Evolutionary conservation across 768 basidiomycete species (phyloP).

Genomic region (Podaxis carcinomalis): DNA sequence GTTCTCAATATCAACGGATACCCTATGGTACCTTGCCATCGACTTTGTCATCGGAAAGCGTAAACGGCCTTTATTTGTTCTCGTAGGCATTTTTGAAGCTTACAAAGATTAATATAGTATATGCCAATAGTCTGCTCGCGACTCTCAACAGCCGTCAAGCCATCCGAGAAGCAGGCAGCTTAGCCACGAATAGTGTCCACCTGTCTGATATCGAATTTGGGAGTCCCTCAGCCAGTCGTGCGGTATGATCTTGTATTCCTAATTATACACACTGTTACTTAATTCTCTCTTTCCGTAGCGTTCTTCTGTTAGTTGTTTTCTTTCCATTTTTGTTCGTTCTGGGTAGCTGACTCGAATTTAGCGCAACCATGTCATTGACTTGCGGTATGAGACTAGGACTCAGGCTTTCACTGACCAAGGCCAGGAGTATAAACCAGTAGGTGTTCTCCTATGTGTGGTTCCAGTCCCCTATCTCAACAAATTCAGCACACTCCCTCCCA

Average conservation of each 20-base stretch:
- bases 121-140: conserved; percentile 43
- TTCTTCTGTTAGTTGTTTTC: neutral
- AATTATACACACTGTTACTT: neutral
- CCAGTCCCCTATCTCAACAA: neutral
- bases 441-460: neutral
- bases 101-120: conserved; percentile 25
- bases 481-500: neutral
- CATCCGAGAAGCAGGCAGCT: conserved; percentile 17
- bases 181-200: conserved; percentile 11
- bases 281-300: neutral
- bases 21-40: conserved; percentile 33
- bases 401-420: neutral
- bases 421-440: neutral
- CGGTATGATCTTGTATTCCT: neutral
- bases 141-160: conserved; percentile 34
- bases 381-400: conserved; percentile 1
- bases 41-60: conserved; percentile 46
- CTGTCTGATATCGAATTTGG: conserved; percentile 16
- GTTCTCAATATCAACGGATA: conserved; percentile 27
- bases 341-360: neutral
- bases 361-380: neutral
- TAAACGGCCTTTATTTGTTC: conserved; percentile 16
- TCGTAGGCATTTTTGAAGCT: neutral
- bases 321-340: no score
- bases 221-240: neutral